These are phyloP conservation scores for Wickerhamiella nectarea DNA, from an alignment of 805 yeast species.

Conservation along the genomic window DNA sequence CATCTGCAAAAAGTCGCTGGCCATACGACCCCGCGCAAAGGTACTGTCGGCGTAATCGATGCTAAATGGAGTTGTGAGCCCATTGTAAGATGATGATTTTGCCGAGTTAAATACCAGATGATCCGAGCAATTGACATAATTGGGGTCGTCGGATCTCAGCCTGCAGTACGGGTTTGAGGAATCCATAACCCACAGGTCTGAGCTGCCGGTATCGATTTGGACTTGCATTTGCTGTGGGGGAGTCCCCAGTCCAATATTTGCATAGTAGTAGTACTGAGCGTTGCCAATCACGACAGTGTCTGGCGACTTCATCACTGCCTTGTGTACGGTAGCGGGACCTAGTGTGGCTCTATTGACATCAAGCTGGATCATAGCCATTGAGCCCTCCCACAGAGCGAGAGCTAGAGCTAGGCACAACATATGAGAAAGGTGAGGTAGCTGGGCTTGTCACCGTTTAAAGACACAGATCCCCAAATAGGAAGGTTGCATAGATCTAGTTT, in stretches of 20 bases:
- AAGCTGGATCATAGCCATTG: neutral
- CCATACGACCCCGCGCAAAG: conserved; percentile 47
- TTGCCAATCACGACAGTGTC: conserved; percentile 6
- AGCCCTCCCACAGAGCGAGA: too few relatives aligned
- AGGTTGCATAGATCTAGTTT: neutral
- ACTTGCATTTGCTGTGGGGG: conserved; percentile 40
- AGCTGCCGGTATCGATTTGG: conserved; percentile 61
- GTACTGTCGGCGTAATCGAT: conserved; percentile 33
- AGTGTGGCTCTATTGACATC: neutral
- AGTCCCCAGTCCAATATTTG: conserved; percentile 37
- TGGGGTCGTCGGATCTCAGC: neutral
- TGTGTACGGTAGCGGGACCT: neutral
- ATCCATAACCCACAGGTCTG: conserved; percentile 55
- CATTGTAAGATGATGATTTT: conserved; percentile 17
- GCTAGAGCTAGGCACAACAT: too few relatives aligned
- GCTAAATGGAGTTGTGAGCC: conserved; percentile 14
- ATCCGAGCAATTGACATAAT: conserved; percentile 14
- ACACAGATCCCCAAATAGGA: neutral
- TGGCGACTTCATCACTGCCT: neutral
- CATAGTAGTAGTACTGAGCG: conserved; percentile 16
- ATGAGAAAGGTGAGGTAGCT: neutral
- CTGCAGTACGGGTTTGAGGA: conserved; percentile 33
- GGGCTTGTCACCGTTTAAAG: neutral
- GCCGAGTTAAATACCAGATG: conserved; percentile 19
- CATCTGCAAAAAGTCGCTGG: conserved; percentile 43